phyloP scores from a whole-genome alignment of 805 yeast genomes.

The Lipomyces orientalis region DNA sequence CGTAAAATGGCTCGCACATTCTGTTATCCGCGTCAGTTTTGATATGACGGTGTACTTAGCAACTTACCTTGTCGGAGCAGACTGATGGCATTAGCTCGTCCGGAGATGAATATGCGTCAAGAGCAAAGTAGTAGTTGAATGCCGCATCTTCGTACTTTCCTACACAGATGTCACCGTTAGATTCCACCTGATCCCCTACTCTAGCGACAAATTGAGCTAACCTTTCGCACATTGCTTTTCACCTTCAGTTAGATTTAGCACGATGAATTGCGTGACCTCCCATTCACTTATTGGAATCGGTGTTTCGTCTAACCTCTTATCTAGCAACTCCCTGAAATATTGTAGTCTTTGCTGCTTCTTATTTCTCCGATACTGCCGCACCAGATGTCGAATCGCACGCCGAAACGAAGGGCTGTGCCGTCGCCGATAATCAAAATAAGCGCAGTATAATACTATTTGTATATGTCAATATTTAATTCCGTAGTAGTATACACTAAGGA shows the following conservation, averaged over 20 bases:
- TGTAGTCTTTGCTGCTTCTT: constrained; percentile 15
- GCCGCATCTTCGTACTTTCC: constrained; percentile 76
- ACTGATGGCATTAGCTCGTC: constrained; percentile 68
- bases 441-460: constrained; percentile 60
- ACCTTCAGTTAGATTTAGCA: constrained; percentile 17
- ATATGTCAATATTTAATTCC: background rate
- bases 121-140: constrained; percentile 87
- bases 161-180: background rate
- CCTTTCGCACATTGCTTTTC: constrained; percentile 13
- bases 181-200: background rate
- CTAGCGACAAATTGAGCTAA: background rate
- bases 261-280: constrained; percentile 13
- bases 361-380: constrained; percentile 54
- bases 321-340: constrained; percentile 14
- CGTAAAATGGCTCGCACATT: constrained; percentile 23
- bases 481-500: background rate
- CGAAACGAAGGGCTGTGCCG: constrained; percentile 83
- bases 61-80: constrained; percentile 19
- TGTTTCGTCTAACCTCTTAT: constrained; percentile 13
- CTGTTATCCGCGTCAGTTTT: constrained; percentile 3
- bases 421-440: constrained; percentile 90
- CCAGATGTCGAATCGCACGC: constrained; percentile 66
- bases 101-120: constrained; percentile 93
- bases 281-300: background rate
- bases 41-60: background rate